Base-by-base conservation (phyloP, 1,139 yeast genomes). In the Saccharomyces pastorianus region DNA sequence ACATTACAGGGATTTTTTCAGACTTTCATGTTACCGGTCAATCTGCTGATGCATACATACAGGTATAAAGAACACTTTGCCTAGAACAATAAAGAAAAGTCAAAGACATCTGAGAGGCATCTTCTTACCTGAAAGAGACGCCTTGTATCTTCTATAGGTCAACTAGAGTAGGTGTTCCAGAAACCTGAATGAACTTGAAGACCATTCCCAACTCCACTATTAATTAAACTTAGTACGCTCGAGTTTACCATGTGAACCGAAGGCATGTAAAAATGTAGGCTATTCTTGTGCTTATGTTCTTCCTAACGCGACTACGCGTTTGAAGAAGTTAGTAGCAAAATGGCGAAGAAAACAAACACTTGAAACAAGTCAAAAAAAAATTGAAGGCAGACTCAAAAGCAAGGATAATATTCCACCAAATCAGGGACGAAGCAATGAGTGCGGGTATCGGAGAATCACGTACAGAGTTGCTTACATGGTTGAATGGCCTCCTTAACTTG, bases 391-490 rank as follows among this genome's bases (percentile, higher is more conserved):
- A 23, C 11, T 20, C 26, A 27, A 47, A 47, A n/a, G 31, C 7
- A 42, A 17, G 26, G 11, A 26, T 28, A 34, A 2, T 9, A 20
- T 38, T 20, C 7, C 26, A 38, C 44, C 20, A 20, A 38, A 38
- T 38, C 6, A 38, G 25, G 13, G 25, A 49, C 20, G 17, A n/a
- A 51, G 26, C 17, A 14, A 64, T 64, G 66, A 61, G 67, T 51
- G 66, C 44, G 25, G 44, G 69, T n/a, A 71, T 82, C 64, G 87
- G 88, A 31, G 90, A 85, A 64, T 85, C 95, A 28, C 81, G 98
- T 63, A 83, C 85, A 51, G 97, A 90, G 64, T 78, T 93, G 29
- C 73, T 95, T 56, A 80, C 78, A 56, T 95, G 99, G 98, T 77
- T 93, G 61, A 91, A 91, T 67, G 75, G 79, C 51, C 79, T 88